Evolutionary conservation across 345 rosid species (phyloP).

Genomic region (Psidium friedrichsthalianum): DNA sequence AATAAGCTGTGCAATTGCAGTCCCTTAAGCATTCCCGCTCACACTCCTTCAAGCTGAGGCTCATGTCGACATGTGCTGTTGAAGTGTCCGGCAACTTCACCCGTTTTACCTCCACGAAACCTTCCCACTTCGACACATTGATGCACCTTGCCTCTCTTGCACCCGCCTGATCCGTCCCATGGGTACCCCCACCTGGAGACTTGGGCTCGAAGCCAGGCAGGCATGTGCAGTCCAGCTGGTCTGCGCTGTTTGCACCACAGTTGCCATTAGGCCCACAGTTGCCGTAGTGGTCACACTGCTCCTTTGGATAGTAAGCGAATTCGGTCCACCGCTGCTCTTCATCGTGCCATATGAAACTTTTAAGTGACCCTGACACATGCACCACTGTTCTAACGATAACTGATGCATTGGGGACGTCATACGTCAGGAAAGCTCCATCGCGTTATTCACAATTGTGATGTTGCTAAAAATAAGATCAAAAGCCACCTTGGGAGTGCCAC

Average conservation of each 20-base stretch:
- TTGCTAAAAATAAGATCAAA: slow-evolving; percentile 14
- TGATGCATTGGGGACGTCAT: slow-evolving; percentile 12
- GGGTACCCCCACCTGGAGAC: slow-evolving; percentile 28
- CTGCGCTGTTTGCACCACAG: slow-evolving; percentile 5
- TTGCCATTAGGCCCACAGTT: slow-evolving; percentile 37
- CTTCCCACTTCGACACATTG: slow-evolving; percentile 25
- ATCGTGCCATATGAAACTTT: slow-evolving; percentile 35
- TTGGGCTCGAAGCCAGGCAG: slow-evolving; percentile 56
- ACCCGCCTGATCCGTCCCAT: slow-evolving; percentile 36
- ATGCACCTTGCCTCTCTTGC: slow-evolving; percentile 14
- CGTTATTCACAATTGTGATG: slow-evolving; percentile 11
- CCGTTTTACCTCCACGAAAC: slow-evolving; percentile 28
- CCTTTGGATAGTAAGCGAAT: slow-evolving; percentile 36
- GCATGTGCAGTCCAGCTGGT: slow-evolving; percentile 33
- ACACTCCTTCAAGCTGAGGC: slow-evolving; percentile 30
- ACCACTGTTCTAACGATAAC: slow-evolving; percentile 30
- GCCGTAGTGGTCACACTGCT: slow-evolving; percentile 44
- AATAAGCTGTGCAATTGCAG: slow-evolving; percentile 39
- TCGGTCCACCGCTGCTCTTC: slow-evolving; percentile 27
- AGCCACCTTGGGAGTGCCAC: slow-evolving; percentile 46
- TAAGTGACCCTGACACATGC: slow-evolving; percentile 32
- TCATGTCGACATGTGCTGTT: slow-evolving; percentile 17
- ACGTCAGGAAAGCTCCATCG: slow-evolving; percentile 20
- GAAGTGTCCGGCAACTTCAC: slow-evolving; percentile 22
- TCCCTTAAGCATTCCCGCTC: neutral